phyloP scores from a whole-genome alignment of 169 alveolate species.

The Cryptosporidium canis region DNA sequence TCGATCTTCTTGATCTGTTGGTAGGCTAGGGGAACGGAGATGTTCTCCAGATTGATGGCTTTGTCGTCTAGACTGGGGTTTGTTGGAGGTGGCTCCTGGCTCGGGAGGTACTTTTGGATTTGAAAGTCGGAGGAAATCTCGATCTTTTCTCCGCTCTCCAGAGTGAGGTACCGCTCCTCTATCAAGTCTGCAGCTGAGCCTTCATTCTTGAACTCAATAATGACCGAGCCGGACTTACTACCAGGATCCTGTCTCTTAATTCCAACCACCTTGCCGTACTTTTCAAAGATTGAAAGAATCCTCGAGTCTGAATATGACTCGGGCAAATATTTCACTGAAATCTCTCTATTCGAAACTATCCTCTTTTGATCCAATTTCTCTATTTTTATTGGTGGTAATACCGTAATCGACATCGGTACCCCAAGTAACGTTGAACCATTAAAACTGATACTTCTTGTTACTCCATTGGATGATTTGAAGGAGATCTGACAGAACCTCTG shows the following conservation, averaged over 20 bases:
- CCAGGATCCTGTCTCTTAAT: neutral
- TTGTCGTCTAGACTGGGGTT: neutral
- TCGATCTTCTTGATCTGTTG: conserved; percentile 60
- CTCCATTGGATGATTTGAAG: conserved; percentile 60
- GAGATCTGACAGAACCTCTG: conserved; percentile 63
- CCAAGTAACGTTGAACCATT: conserved; percentile 66
- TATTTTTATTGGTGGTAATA: conserved; percentile 42
- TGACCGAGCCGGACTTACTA: neutral
- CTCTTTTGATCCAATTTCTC: conserved; percentile 11
- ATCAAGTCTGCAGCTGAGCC: conserved; percentile 1
- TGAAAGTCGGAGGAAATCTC: conserved; percentile 16
- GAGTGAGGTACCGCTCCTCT: neutral
- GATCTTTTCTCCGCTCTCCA: conserved; percentile 11
- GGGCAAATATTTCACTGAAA: conserved; percentile 29
- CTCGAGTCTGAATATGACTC: neutral
- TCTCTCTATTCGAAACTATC: conserved; percentile 12
- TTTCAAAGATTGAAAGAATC: neutral
- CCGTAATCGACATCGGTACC: conserved; percentile 70
- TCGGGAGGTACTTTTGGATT: neutral
- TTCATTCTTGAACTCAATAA: conserved; percentile 12
- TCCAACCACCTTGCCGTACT: neutral
- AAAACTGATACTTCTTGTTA: conserved; percentile 19
- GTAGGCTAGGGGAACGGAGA: conserved; percentile 58
- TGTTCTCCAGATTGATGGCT: neutral
- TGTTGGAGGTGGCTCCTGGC: neutral